These are phyloP conservation scores for Yarrowia sp. DNA, from an alignment of 805 yeast species.

Conservation along the genomic window DNA sequence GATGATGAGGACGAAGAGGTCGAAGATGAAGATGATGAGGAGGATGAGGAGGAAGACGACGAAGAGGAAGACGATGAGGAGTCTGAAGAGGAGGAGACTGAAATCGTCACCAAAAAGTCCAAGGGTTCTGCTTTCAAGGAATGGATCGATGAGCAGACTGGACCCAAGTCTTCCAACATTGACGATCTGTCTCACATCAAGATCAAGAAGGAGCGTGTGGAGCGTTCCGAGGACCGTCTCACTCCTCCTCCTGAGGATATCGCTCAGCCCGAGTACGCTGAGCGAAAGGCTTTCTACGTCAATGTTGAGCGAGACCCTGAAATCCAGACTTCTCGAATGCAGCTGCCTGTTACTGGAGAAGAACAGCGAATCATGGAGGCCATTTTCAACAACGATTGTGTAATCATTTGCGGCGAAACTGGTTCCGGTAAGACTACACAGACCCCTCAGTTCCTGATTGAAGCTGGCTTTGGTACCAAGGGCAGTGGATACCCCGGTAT, in stretches of 20 bases:
- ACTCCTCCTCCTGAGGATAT: conserved; percentile 62
- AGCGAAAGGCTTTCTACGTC: conserved; percentile 66
- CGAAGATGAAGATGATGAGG: conserved; percentile 15
- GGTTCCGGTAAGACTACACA: conserved; percentile 99
- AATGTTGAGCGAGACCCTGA: conserved; percentile 62
- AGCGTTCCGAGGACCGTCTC: conserved; percentile 69
- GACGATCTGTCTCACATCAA: conserved; percentile 48
- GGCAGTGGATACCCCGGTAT: conserved; percentile 74
- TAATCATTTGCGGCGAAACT: conserved; percentile 93
- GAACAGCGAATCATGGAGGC: conserved; percentile 96
- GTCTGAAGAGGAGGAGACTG: conserved; percentile 30
- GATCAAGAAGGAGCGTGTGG: conserved; percentile 53
- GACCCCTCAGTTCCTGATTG: conserved; percentile 92
- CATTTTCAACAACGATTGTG: conserved; percentile 83
- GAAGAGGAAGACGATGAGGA: conserved; percentile 33
- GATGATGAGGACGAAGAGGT: conserved; percentile 36
- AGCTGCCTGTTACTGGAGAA: conserved; percentile 83
- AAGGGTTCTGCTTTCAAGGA: conserved; percentile 69
- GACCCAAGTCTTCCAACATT: conserved; percentile 60
- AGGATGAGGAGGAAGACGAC: conserved; percentile 27
- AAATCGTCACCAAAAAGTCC: conserved; percentile 31
- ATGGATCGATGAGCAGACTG: conserved; percentile 82
- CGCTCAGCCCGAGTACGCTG: conserved; percentile 53
- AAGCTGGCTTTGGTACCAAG: conserved; percentile 79
- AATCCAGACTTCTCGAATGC: conserved; percentile 64